A percentile compares a stretch with the other conserved stretches of the same genome.
Conservation (phyloP, 257 asterid species). For the Solanum virginianum region DNA sequence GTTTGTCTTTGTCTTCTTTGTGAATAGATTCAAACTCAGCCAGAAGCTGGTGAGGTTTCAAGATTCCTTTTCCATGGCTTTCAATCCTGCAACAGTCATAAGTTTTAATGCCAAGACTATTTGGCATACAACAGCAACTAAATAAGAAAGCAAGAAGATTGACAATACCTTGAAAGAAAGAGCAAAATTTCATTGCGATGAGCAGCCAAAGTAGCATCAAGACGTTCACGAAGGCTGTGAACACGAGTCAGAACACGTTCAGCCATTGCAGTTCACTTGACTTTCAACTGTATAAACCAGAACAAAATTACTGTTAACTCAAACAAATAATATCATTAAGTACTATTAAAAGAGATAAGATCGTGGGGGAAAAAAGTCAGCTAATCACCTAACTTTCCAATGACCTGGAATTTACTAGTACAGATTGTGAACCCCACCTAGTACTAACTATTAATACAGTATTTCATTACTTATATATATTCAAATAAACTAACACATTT, state of each 20-base stretch:
- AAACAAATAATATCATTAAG: neutral
- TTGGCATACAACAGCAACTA: neutral
- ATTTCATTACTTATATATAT: too few relatives aligned
- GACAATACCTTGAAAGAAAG: constrained; percentile 49
- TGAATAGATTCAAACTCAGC: constrained; percentile 64
- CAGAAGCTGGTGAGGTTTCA: constrained; percentile 75
- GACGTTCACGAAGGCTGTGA: constrained; percentile 88
- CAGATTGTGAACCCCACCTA: too few relatives aligned
- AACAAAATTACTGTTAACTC: constrained; percentile 11
- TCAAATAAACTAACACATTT: too few relatives aligned
- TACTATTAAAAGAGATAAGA: neutral
- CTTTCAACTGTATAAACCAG: neutral
- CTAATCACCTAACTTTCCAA: neutral
- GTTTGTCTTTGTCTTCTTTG: constrained; percentile 33
- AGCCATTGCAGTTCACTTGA: constrained; percentile 41
- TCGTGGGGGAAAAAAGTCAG: constrained; percentile 12
- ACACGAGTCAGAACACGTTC: constrained; percentile 76
- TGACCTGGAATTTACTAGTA: constrained; percentile 15
- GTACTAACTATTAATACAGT: too few relatives aligned
- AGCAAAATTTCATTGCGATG: constrained; percentile 63
- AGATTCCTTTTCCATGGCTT: constrained; percentile 76
- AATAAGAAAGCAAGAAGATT: neutral
- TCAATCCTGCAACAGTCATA: constrained; percentile 36
- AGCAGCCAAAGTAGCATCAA: constrained; percentile 76
- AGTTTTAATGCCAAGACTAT: too few relatives aligned